Evolutionary conservation across 257 asterid genomes (phyloP).

Genomic region (Solanum sitiens): DNA sequence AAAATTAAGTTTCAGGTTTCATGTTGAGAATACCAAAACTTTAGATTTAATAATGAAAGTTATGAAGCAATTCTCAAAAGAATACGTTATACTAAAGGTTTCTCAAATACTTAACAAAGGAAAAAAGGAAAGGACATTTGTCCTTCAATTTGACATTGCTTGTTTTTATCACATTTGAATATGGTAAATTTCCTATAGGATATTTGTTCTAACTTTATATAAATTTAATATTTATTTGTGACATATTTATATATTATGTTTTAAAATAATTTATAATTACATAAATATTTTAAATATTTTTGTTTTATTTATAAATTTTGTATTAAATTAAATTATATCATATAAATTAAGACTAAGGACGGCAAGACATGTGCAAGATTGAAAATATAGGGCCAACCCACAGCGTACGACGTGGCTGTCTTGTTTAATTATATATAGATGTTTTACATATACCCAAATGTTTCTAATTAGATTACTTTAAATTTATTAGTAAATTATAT

Average conservation of each 20-base stretch:
- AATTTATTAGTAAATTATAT: no score
- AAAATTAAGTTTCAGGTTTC: background rate
- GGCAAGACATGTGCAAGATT: background rate
- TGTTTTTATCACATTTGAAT: background rate
- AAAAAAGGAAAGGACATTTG: background rate
- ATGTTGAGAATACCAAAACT: background rate
- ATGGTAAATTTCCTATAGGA: no score
- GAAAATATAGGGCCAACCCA: background rate
- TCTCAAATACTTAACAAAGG: background rate
- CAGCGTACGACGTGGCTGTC: background rate
- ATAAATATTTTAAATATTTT: no score
- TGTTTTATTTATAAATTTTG: no score
- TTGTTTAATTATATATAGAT: background rate
- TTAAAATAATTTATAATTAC: no score
- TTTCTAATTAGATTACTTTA: no score
- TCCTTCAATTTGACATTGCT: background rate
- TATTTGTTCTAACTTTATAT: no score
- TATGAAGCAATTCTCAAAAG: background rate
- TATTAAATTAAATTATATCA: no score
- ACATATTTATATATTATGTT: no score
- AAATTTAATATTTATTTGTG: rapidly evolving
- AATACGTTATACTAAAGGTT: background rate
- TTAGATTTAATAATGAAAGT: background rate
- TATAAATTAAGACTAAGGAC: no score
- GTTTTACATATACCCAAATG: background rate